Conservation (phyloP, 2,329 filamentous ascomycete species). For the Xylaria sp. region DNA sequence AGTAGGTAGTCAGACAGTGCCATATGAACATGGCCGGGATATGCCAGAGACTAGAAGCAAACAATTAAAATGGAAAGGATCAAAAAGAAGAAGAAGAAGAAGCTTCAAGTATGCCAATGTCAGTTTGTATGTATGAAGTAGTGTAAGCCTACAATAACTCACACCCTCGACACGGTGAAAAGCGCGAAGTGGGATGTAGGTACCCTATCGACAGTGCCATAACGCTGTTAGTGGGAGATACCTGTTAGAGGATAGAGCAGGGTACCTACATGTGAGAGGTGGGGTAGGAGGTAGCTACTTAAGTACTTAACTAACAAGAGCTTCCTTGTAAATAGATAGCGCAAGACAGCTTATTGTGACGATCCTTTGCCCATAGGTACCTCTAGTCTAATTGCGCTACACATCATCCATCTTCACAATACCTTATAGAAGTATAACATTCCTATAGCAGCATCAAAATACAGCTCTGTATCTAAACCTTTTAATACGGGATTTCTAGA, state of each 20-base stretch:
- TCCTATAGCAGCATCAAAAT: too few relatives aligned
- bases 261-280: too few relatives aligned
- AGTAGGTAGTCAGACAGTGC: constrained; percentile 14
- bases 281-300: too few relatives aligned
- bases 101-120: constrained; percentile 4
- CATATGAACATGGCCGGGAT: constrained; percentile 14
- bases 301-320: neutral
- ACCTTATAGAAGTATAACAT: too few relatives aligned
- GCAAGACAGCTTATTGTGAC: too few relatives aligned
- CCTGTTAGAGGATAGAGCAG: too few relatives aligned
- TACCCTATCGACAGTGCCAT: neutral
- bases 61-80: neutral
- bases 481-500: too few relatives aligned
- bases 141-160: neutral
- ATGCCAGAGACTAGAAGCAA: neutral
- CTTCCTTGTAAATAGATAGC: neutral
- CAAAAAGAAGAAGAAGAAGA: neutral
- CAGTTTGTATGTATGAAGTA: neutral
- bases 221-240: too few relatives aligned
- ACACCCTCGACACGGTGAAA: neutral
- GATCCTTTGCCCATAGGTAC: too few relatives aligned
- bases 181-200: neutral
- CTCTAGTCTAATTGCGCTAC: too few relatives aligned
- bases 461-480: too few relatives aligned
- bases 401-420: too few relatives aligned